A percentile compares a stretch with the other conserved stretches of the same genome.
These are phyloP conservation scores for Tolypocladium ovalisporum DNA, from an alignment of 2,329 filamentous ascomycete species.

Conservation along the genomic window DNA sequence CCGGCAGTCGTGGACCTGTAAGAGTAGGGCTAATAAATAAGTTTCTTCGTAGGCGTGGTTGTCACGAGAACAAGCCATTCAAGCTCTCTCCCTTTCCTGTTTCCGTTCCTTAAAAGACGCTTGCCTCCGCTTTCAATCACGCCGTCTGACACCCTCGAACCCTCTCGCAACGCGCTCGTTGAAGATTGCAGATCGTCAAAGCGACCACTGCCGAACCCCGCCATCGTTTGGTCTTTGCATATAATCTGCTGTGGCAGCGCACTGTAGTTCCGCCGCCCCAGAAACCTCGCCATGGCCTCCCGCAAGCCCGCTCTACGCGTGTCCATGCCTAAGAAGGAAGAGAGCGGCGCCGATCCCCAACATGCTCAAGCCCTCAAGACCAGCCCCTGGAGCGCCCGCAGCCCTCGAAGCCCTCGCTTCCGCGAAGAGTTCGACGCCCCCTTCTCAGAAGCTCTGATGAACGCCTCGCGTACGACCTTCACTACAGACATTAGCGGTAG, in stretches of 20 bases:
- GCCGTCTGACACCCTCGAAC: too few relatives aligned
- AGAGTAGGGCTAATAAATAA: too few relatives aligned
- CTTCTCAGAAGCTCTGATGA: slow-evolving; percentile 23
- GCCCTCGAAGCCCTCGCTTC: slow-evolving; percentile 23
- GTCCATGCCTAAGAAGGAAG: slow-evolving; percentile 1
- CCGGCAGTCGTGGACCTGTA: background rate
- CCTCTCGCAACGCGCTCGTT: background rate
- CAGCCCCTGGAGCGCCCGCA: slow-evolving; percentile 8
- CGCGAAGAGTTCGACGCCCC: slow-evolving; percentile 27
- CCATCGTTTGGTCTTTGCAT: background rate
- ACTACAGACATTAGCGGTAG: slow-evolving; percentile 13
- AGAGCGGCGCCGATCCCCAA: slow-evolving; percentile 6
- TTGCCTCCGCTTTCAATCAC: too few relatives aligned
- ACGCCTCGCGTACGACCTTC: slow-evolving; percentile 17
- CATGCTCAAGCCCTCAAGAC: slow-evolving; percentile 3
- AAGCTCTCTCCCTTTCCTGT: too few relatives aligned
- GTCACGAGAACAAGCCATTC: too few relatives aligned
- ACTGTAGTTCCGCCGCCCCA: background rate
- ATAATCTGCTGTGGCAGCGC: background rate
- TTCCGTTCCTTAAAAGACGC: too few relatives aligned
- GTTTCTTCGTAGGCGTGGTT: too few relatives aligned
- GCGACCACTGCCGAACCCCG: background rate
- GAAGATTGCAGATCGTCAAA: background rate
- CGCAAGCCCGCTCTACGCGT: slow-evolving; percentile 12
- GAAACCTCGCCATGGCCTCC: slow-evolving; percentile 12